Base-by-base conservation (phyloP, 495 filamentous ascomycete genomes). In the Aspergillus carlsbadensis region DNA sequence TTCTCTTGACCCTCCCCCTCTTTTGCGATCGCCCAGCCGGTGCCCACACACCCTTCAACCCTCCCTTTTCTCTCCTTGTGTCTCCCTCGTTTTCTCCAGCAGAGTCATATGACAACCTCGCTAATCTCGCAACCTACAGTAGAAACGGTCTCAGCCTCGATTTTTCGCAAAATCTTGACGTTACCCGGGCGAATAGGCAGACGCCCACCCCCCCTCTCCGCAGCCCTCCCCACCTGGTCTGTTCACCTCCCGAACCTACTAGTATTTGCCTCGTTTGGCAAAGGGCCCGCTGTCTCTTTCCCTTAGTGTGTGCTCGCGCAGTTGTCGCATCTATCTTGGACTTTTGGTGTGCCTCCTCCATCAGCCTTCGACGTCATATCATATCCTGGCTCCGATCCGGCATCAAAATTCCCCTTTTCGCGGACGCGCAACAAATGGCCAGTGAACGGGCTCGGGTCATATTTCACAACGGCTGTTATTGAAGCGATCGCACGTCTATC, bases 401-500 rank as follows among this genome's bases (percentile, higher is more conserved):
- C 21, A 17, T 3, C 47, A 15, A 26, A 10, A 17, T 37, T 5
- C 24, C 47, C 7, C 37, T 15, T 37, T 20, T 10, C 34, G 13
- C 31, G 47, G 26, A 24, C 10, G 13, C 24, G 29, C 45, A 11
- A 39, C 37, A 17, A 54, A 15, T 26, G 36, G 46, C 43, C 35
- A 34, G 43, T 26, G 26, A 10, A 33, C 15, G 18, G 6, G 21
- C 18, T 21, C 53, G 21, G 43, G 34, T 29, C 14, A n/a, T 8
- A 43, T 46, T n/a, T 14, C 18, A 45, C 42, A 54, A 22, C 41
- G 11, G 15, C 34, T 40, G 1, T 43, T 36, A 17, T 15, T 40
- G 26, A 42, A 52, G 24, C 50, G 50, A 64, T 67, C 65, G 61
- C 65, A 67, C 59, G 62, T 57, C 55, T 59, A 62, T 63, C 35